Evolutionary conservation across 768 basidiomycete species (phyloP).

Genomic region (Psilocybe cyanescens): DNA sequence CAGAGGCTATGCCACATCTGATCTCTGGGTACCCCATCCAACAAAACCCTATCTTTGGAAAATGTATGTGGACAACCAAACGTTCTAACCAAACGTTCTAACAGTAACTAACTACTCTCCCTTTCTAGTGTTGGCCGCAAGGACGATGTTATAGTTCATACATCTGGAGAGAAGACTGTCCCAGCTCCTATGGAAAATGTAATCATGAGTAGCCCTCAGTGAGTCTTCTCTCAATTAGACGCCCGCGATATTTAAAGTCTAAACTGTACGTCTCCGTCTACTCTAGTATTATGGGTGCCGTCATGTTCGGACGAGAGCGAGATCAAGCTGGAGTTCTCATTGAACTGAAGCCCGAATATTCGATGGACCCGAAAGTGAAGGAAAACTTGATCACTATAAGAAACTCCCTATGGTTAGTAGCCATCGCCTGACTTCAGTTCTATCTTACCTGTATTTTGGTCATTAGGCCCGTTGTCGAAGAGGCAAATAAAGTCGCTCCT

Average conservation of each 20-base stretch:
- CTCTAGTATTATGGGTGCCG: conserved; percentile 26
- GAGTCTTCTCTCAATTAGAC: conserved; percentile 1
- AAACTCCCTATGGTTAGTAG: conserved; percentile 40
- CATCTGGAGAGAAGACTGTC: conserved; percentile 39
- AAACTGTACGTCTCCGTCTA: too few relatives aligned
- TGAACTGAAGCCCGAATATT: conserved; percentile 25
- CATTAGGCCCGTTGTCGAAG: conserved; percentile 40
- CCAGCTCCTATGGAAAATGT: conserved; percentile 35
- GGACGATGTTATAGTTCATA: conserved; percentile 39
- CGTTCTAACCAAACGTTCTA: not conserved
- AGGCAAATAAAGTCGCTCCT: conserved; percentile 46
- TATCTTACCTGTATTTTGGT: not conserved
- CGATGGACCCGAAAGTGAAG: conserved; percentile 27
- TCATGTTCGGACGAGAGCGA: conserved; percentile 47
- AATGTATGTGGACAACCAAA: conserved; percentile 31
- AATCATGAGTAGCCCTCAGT: conserved; percentile 27
- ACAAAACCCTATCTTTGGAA: conserved; percentile 44
- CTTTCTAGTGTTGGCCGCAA: conserved; percentile 40
- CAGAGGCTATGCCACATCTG: conserved; percentile 45
- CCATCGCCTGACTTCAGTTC: not conserved
- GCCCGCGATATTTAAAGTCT: too few relatives aligned
- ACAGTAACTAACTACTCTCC: not conserved
- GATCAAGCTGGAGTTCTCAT: conserved; percentile 35
- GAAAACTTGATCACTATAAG: conserved; percentile 28
- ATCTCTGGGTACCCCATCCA: conserved; percentile 47